A percentile compares a stretch with the other conserved stretches of the same genome.
Conservation (phyloP, 306 rosid species). For the Coriaria nepalensis region DNA sequence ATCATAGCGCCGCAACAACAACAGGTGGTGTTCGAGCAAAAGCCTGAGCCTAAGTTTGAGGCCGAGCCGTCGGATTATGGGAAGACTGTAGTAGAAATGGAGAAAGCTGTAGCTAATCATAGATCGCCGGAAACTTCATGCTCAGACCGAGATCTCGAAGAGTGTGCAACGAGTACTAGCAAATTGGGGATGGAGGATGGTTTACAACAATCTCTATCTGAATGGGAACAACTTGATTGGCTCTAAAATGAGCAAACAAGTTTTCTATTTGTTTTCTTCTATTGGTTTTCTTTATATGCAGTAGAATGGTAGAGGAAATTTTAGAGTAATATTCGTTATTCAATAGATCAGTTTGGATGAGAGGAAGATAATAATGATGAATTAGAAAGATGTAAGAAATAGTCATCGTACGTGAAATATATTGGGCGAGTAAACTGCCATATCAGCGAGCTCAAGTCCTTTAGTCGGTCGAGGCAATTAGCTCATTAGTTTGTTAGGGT, state of each 20-base stretch:
- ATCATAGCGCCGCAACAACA: constrained; percentile 7
- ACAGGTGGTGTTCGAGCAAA: constrained; percentile 2
- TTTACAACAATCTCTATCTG: constrained; percentile 35
- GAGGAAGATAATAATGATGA: too few species aligned
- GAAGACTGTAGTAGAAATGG: neutral
- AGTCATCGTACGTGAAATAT: too few species aligned
- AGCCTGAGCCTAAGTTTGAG: neutral
- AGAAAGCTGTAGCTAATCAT: constrained; percentile 2
- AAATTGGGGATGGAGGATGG: constrained; percentile 18
- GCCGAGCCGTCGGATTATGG: neutral
- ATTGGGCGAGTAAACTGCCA: too few species aligned
- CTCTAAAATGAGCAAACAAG: constrained; percentile 7
- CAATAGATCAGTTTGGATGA: too few species aligned
- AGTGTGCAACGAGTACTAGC: constrained; percentile 15
- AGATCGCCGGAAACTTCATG: constrained; percentile 28
- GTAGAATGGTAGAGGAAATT: too few species aligned
- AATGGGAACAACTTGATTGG: constrained; percentile 38
- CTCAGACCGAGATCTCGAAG: constrained; percentile 12
- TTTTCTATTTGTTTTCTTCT: too few species aligned
- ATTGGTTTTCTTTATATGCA: too few species aligned
- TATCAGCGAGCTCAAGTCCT: too few species aligned
- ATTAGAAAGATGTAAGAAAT: too few species aligned
- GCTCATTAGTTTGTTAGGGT: too few species aligned
- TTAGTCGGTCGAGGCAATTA: too few species aligned
- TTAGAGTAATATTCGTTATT: too few species aligned